These are phyloP conservation scores for Auricularia sp. DNA, from an alignment of 768 basidiomycete species.

Conservation along the genomic window DNA sequence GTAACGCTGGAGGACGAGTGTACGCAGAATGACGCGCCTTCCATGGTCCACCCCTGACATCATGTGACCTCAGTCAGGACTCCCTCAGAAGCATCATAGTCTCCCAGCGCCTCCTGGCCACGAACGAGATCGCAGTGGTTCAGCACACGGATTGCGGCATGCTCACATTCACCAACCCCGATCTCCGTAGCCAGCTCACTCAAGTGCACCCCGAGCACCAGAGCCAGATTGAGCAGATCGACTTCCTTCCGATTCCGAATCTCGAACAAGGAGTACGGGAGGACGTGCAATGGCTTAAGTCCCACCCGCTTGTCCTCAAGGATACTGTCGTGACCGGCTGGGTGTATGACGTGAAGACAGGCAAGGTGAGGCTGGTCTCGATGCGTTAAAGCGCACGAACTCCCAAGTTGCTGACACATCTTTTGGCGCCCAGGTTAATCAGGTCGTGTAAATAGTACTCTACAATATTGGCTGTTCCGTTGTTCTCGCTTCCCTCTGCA, in stretches of 20 bases:
- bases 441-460: neutral
- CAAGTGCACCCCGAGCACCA: constrained; percentile 28
- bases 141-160: constrained; percentile 71
- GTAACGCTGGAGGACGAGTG: constrained; percentile 64
- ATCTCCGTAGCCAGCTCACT: constrained; percentile 43
- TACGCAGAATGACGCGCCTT: constrained; percentile 22
- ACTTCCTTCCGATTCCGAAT: constrained; percentile 45
- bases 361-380: constrained; percentile 34
- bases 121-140: constrained; percentile 55
- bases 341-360: constrained; percentile 55
- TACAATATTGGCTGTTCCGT: neutral
- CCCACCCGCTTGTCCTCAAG: constrained; percentile 44
- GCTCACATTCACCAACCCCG: constrained; percentile 47
- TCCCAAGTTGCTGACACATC: neutral
- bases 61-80: constrained; percentile 36
- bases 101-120: constrained; percentile 64
- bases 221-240: constrained; percentile 33
- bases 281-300: constrained; percentile 50
- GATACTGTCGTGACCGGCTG: constrained; percentile 52
- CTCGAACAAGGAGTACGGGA: constrained; percentile 45
- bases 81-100: constrained; percentile 58
- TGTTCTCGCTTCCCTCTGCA: neutral
- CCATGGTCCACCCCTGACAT: neutral
- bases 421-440: neutral
- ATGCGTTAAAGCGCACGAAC: neutral